Conservation (phyloP, 2,329 filamentous ascomycete species). For the Phialophora verrucosa region DNA sequence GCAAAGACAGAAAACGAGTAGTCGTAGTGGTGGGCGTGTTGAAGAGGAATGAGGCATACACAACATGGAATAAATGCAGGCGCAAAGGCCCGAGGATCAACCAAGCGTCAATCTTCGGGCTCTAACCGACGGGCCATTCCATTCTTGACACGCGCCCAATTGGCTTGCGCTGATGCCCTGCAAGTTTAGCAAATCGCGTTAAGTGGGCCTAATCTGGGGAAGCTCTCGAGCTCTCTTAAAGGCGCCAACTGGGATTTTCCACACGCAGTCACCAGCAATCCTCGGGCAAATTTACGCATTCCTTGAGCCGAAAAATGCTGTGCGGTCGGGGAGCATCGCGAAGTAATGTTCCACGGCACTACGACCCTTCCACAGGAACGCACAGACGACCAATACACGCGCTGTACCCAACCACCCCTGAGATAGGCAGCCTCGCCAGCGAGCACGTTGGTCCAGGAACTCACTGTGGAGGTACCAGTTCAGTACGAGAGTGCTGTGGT, state of each 20-base stretch:
- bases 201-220: background rate
- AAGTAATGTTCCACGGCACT: background rate
- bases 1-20: background rate
- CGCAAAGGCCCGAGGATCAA: background rate
- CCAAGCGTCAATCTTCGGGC: slow-evolving; percentile 1
- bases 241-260: no score
- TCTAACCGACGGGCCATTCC: background rate
- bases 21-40: background rate
- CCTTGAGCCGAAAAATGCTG: background rate
- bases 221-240: background rate
- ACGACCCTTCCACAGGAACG: background rate
- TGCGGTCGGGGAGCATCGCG: background rate
- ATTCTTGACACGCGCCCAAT: background rate
- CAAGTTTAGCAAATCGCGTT: background rate
- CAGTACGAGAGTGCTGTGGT: background rate
- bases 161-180: background rate
- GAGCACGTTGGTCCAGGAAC: background rate
- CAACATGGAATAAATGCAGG: background rate
- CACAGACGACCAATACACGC: background rate
- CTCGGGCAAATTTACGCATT: background rate
- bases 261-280: background rate
- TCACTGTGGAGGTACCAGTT: background rate
- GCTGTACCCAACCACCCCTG: background rate
- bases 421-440: background rate
- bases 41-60: background rate